Evolutionary conservation across 1,284 basidiomycete genomes (phyloP).

Genomic region (Sanghuangporus weigelae): DNA sequence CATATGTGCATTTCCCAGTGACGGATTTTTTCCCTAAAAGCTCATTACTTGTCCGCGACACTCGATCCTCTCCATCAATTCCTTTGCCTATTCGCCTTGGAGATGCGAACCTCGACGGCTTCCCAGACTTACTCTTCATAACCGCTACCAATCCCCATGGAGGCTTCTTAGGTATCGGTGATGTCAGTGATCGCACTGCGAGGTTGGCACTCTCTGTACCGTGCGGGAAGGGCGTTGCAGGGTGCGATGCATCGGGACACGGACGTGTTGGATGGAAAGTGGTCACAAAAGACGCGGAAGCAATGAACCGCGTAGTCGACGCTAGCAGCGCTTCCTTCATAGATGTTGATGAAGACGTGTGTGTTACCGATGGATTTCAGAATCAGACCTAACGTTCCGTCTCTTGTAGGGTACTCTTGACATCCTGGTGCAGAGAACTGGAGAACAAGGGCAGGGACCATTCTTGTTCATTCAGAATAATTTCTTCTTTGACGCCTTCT

Average conservation of each 20-base stretch:
- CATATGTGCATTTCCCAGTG: slow-evolving; percentile 64
- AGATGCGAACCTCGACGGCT: slow-evolving; percentile 93
- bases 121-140: slow-evolving; percentile 85
- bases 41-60: slow-evolving; percentile 63
- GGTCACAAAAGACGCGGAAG: slow-evolving; percentile 56
- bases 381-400: slow-evolving; percentile 5
- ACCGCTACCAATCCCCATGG: slow-evolving; percentile 36
- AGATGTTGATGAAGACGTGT: slow-evolving; percentile 94
- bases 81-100: slow-evolving; percentile 82
- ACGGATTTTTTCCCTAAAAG: slow-evolving; percentile 51
- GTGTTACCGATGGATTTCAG: slow-evolving; percentile 26
- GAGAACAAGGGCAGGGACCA: slow-evolving; percentile 55
- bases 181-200: slow-evolving; percentile 44
- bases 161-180: slow-evolving; percentile 25
- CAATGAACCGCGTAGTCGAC: slow-evolving; percentile 68
- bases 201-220: slow-evolving; percentile 70
- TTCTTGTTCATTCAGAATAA: slow-evolving; percentile 93
- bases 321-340: slow-evolving; percentile 79
- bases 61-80: slow-evolving; percentile 53
- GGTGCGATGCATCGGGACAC: slow-evolving; percentile 42
- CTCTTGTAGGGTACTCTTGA: slow-evolving; percentile 83
- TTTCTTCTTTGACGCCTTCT: slow-evolving; percentile 98
- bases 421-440: slow-evolving; percentile 83
- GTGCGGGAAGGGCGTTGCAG: slow-evolving; percentile 54
- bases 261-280: slow-evolving; percentile 60